A percentile compares a stretch with the other conserved stretches of the same genome.
Conservation (phyloP, 2,329 filamentous ascomycete genomes). For the Scedosporium boydii region DNA sequence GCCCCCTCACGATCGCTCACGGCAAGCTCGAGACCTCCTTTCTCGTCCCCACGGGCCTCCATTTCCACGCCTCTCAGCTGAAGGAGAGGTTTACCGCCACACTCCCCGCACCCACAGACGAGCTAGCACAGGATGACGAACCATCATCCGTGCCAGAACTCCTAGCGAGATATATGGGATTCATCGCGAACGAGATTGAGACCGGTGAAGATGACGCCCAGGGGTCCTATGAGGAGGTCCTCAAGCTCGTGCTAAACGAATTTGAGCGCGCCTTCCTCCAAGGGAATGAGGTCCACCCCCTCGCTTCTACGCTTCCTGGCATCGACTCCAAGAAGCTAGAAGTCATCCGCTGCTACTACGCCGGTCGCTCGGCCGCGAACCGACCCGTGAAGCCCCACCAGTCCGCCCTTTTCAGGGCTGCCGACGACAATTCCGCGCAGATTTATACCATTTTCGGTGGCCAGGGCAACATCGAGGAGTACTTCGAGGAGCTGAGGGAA, state of each 20-base stretch:
- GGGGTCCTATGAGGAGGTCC: slow-evolving; percentile 82
- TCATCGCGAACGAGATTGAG: slow-evolving; percentile 79
- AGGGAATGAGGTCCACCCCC: slow-evolving; percentile 91
- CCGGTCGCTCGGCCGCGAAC: slow-evolving; percentile 73
- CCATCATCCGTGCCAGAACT: slow-evolving; percentile 92
- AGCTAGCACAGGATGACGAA: slow-evolving; percentile 96
- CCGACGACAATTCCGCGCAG: slow-evolving; percentile 70
- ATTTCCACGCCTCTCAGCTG: slow-evolving; percentile 92
- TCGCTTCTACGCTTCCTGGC: slow-evolving; percentile 77
- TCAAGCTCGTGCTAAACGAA: slow-evolving; percentile 88
- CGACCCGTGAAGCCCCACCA: slow-evolving; percentile 85
- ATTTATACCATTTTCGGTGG: slow-evolving; percentile 95
- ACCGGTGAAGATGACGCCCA: slow-evolving; percentile 84
- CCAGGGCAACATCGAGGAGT: slow-evolving; percentile 98
- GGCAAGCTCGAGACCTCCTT: slow-evolving; percentile 95
- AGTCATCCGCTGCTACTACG: slow-evolving; percentile 86
- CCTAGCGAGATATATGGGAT: slow-evolving; percentile 87
- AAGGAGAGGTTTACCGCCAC: slow-evolving; percentile 82
- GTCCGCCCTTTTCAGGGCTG: slow-evolving; percentile 84
- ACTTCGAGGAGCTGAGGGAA: slow-evolving; percentile 93
- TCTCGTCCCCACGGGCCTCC: slow-evolving; percentile 86
- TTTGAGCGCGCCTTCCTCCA: slow-evolving; percentile 92
- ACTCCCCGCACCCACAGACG: slow-evolving; percentile 85
- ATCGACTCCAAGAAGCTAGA: slow-evolving; percentile 88
- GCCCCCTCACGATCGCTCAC: slow-evolving; percentile 82